Evolutionary conservation across 164 flowering plant genomes (phyloP), one percentile per base, ranked within the genome.

Genomic region (Hamamelis virginiana): DNA sequence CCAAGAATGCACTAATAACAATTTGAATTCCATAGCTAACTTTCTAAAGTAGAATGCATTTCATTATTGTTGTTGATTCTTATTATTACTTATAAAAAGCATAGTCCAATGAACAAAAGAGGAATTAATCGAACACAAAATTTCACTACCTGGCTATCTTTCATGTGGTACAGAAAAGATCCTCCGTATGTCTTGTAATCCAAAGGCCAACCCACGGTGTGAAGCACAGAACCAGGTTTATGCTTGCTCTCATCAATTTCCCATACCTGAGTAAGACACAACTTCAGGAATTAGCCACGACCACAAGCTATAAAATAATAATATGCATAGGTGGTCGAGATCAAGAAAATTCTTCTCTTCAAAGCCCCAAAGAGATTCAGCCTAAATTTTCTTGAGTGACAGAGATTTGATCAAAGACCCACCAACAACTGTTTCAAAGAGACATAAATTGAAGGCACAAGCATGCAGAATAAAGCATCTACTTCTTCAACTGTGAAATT

Each of bases 151-250:
- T 84, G 91, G 74, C 87, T 85, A 83, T 96, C 94, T 26, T 91
- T 84, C 97, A 96, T 90, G 81, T 96, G 99, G 81, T 96, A 96
- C 53, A 93, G 70, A 80, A 96, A 96, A 21, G 99, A 92, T 60
- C 99, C 99, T 1, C 99, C 99, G 60, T 96, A 96, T 57, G 99
- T 96, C 82, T 85, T 90, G 25, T 72, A 73, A 76, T 95, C 95
- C 85, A 96, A 77, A 50, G 99, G 99, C 98, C 98, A 96, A 65
- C 99, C 99, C 63, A 96, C 25, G 9, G 99, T 96, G 70, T 96
- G 99, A 73, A 96, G 71, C 72, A 96, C 96, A 70, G 77, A 67
- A 59, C 99, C 99, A 67, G 95, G 91, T 51, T 80, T 75, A 73
- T 96, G 96, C 74, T 86, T 91, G 66, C 67, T 65, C 76, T 81